Evolutionary conservation across 805 yeast genomes (phyloP), one percentile per base, ranked within the genome.

Genomic region (Saccharomyces cerevisiae): DNA sequence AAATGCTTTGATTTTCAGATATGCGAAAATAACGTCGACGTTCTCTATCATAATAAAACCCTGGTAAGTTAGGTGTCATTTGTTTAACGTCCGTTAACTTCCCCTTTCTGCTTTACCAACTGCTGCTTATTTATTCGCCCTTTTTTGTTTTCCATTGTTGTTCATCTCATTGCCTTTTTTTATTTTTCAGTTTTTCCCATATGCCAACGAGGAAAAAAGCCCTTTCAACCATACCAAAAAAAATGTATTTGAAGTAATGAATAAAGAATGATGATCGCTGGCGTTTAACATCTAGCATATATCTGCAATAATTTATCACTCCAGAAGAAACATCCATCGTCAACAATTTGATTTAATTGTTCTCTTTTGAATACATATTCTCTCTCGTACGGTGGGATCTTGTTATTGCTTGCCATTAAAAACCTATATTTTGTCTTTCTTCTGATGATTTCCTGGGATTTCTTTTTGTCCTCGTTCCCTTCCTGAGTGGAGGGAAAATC

Each of bases 401-500:
- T 69, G 26, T 67, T 71, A 48, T 74, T 55, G 5, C 76, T 63
- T 0, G 84, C 76, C 50, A 75, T 75, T 32, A 70, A 64, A 26
- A 81, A 68, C 51, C 85, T 66, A 26, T 72, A 70, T 49, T 74
- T 66, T 0, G 81, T 79, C 48, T 72, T 76, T 32, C 70, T 64
- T 46, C 63, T 61, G 3, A 75, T 65, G 21, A 76, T 61, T 52
- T 57, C 54, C 24, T 69, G 68, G 4, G 75, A 67, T 52, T 69
- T 66, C 17, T 55, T 55, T 57, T 72, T 73, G 54, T 76, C 81
- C 47, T 62, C 68, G 1, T 51, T 60, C 11, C 70, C 64, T 59
- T 83, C 81, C 56, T 80, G 86, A 0, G 85, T 79, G 4, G 69
- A 70, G 0, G 87, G 85, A 57, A 84, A 82, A 51, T 81, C 87